phyloP scores from a whole-genome alignment of 2,329 filamentous ascomycete species.

The Penicillium hordei region DNA sequence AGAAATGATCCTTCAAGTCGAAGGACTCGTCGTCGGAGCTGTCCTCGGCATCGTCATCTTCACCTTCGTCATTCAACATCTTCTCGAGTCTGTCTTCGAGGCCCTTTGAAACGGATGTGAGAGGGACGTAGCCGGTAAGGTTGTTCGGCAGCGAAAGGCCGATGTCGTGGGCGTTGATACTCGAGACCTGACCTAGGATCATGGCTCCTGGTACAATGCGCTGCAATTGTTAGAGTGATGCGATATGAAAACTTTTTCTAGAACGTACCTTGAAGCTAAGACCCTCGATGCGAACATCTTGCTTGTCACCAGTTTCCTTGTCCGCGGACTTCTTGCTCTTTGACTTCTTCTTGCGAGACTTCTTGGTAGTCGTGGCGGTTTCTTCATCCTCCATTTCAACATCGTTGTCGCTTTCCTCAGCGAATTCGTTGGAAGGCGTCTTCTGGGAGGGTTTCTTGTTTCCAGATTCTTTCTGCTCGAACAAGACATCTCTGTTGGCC shows the following conservation, averaged over 20 bases:
- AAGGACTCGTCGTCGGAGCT: constrained; percentile 58
- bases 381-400: constrained; percentile 51
- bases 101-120: constrained; percentile 84
- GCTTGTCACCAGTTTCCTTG: constrained; percentile 50
- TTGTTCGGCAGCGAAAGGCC: constrained; percentile 88
- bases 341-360: constrained; percentile 40
- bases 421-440: constrained; percentile 52
- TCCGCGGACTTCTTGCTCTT: constrained; percentile 54
- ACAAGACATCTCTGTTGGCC: constrained; percentile 86
- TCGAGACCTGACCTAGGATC: constrained; percentile 80
- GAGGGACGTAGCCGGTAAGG: constrained; percentile 80
- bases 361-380: constrained; percentile 37
- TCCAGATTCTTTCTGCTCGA: constrained; percentile 67
- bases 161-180: constrained; percentile 77
- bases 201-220: constrained; percentile 81
- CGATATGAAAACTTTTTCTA: not conserved
- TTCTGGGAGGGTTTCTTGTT: constrained; percentile 50
- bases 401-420: constrained; percentile 58
- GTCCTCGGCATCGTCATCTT: constrained; percentile 56
- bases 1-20: constrained; percentile 73
- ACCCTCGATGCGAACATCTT: constrained; percentile 73
- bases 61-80: constrained; percentile 59
- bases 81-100: constrained; percentile 74
- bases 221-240: constrained; percentile 51
- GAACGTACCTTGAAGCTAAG: constrained; percentile 78